Conservation (phyloP, 164 flowering plant species). For the Vitis cinerea region DNA sequence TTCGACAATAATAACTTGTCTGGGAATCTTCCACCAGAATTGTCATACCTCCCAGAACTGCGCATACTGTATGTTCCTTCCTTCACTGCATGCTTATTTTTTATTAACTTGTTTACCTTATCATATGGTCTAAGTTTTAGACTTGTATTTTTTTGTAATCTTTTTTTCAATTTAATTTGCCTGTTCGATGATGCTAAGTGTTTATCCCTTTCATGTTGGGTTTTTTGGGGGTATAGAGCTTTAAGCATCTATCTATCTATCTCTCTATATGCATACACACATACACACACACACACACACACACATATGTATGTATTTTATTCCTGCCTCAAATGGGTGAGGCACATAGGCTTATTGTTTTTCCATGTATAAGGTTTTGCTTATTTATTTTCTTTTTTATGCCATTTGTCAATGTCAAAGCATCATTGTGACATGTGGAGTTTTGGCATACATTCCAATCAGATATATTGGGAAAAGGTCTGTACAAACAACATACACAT, state of each 20-base stretch:
- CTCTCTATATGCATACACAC: too few relatives aligned
- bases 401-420: too few relatives aligned
- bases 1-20: conserved; percentile 76
- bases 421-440: too few relatives aligned
- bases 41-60: conserved; percentile 37
- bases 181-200: background rate
- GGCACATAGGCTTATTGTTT: too few relatives aligned
- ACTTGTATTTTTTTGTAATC: background rate
- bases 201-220: background rate
- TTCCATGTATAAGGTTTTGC: too few relatives aligned
- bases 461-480: too few relatives aligned
- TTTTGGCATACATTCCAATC: too few relatives aligned
- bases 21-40: conserved; percentile 73
- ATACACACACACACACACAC: too few relatives aligned
- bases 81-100: background rate
- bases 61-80: conserved; percentile 53
- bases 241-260: background rate
- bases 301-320: too few relatives aligned
- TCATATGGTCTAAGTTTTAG: background rate
- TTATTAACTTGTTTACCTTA: background rate
- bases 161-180: background rate
- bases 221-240: background rate
- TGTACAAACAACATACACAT: too few relatives aligned
- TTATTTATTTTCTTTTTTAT: too few relatives aligned
- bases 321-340: too few relatives aligned